These are phyloP conservation scores for Leucosporidium scottii DNA, from an alignment of 768 basidiomycete genomes.

Conservation along the genomic window DNA sequence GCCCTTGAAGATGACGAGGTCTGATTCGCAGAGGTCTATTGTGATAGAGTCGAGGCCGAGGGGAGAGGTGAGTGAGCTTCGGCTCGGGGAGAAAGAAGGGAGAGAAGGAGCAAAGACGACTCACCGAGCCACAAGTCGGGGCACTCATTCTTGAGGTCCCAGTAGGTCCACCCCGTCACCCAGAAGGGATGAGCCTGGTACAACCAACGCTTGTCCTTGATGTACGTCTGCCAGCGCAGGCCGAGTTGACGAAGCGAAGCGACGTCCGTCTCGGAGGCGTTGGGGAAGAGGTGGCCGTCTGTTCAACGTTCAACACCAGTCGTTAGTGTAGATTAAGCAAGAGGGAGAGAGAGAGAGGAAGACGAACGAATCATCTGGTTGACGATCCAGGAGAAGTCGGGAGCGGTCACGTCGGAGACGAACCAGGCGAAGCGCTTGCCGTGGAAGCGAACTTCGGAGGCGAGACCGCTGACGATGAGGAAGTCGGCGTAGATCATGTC, in stretches of 20 bases:
- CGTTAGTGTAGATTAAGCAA: background rate
- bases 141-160: slow-evolving; percentile 58
- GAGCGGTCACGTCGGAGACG: slow-evolving; percentile 79
- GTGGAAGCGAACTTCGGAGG: slow-evolving; percentile 79
- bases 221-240: slow-evolving; percentile 88
- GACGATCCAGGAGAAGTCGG: slow-evolving; percentile 88
- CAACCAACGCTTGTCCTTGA: slow-evolving; percentile 83
- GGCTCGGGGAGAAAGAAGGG: slow-evolving; percentile 42
- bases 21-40: slow-evolving; percentile 74
- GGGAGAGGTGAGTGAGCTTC: no score
- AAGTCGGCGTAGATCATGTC: slow-evolving; percentile 64
- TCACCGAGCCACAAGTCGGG: slow-evolving; percentile 51
- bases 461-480: slow-evolving; percentile 80
- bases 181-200: slow-evolving; percentile 47
- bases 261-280: slow-evolving; percentile 67
- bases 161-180: slow-evolving; percentile 45
- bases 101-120: slow-evolving; percentile 44
- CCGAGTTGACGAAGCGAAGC: slow-evolving; percentile 75
- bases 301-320: slow-evolving; percentile 16
- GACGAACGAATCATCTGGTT: slow-evolving; percentile 59
- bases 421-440: slow-evolving; percentile 92
- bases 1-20: slow-evolving; percentile 84
- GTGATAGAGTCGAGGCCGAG: no score
- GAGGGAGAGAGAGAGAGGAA: background rate
- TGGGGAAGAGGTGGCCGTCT: slow-evolving; percentile 78